Evolutionary conservation across 352 stramenopile genomes (phyloP), one percentile per base, ranked within the genome.

Genomic region (Globisporangium mamillatum): DNA sequence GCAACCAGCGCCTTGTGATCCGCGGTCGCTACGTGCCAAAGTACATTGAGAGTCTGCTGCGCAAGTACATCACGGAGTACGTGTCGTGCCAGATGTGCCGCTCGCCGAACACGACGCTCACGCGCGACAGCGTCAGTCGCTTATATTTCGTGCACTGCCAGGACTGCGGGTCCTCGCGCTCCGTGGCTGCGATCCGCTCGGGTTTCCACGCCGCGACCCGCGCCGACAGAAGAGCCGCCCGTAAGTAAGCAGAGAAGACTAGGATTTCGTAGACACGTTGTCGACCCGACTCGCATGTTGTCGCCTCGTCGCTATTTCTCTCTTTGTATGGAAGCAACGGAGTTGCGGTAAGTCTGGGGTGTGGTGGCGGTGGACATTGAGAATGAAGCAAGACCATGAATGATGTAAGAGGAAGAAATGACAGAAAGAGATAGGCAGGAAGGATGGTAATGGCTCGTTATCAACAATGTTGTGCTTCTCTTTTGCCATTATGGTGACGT

Each of bases 11-110:
- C 48, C 85, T 99, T 36, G 95, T 99, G 36, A 99, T 99, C 75
- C 94, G 97, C 62, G 98, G 98, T 62, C 96, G 97, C 70, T 99
- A 99, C 78, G 90, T 98, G 55, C 91, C 96, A 53, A 99, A 99
- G 88, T 99, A 99, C 86, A 99, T 99, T 77, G 98, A 99, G 77
- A 98, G 86, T 63, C 91, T 99, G 74, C 88, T 99, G 58, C 86
- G 96, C 64, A 99, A 99, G 83, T 99, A 99, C 83, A 99, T 99
- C 72, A 97, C 96, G 25, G 97, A 99, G 78, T 99, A 99, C 84
- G 98, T 99, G 27, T 99, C 96, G 71, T 99, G 98, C 86, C 93
- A 99, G 78, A 99, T 99, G 96, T 99, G 98, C 84, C 94, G 96
- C 71, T 98, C 89, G 63, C 92, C 97, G 29, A 99, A 99, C 80